Percentiles rank a stretch among this genome's conserved stretches.
Evolutionary conservation across 768 basidiomycete genomes (phyloP).

Genomic region (Albatrellus ellisii): DNA sequence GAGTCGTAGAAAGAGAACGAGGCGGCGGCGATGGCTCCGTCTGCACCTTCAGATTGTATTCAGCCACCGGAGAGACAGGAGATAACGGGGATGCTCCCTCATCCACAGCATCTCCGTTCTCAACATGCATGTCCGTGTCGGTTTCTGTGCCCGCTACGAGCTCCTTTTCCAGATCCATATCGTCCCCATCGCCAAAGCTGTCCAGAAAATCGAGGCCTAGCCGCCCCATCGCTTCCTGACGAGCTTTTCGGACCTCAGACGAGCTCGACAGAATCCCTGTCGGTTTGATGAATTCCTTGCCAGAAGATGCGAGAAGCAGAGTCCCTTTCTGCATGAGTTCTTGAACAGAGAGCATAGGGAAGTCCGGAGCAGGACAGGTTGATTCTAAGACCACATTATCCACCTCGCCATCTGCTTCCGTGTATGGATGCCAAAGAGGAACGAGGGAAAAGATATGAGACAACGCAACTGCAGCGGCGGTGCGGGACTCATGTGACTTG

Average conservation of each 20-base stretch:
- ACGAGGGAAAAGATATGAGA: conserved; percentile 78
- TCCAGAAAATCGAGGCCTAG: conserved; percentile 83
- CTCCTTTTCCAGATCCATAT: conserved; percentile 80
- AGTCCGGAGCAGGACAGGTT: conserved; percentile 35
- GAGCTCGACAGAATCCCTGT: conserved; percentile 58
- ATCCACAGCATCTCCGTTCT: conserved; percentile 23
- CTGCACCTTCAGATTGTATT: conserved; percentile 15
- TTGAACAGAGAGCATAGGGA: conserved; percentile 63
- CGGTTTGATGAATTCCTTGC: conserved; percentile 80
- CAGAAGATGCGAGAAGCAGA: conserved; percentile 81
- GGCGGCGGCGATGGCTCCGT: conserved; percentile 22
- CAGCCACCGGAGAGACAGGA: conserved; percentile 33
- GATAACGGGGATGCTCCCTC: conserved; percentile 21
- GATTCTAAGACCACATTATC: conserved; percentile 15
- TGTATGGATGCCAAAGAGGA: conserved; percentile 60
- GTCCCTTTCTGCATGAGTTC: conserved; percentile 66
- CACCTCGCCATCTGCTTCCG: conserved; percentile 20
- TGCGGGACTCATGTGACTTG: conserved; percentile 84
- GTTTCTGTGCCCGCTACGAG: conserved; percentile 39
- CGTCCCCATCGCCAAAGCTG: conserved; percentile 52
- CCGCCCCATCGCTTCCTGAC: conserved; percentile 79
- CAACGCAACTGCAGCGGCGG: conserved; percentile 79
- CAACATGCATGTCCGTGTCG: conserved; percentile 24
- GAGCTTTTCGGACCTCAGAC: conserved; percentile 74
- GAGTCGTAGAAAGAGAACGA: conserved; percentile 32